A percentile compares a stretch with the other conserved stretches of the same genome.
Conservation (phyloP, 768 basidiomycete genomes). For the Dentipellis sp. region DNA sequence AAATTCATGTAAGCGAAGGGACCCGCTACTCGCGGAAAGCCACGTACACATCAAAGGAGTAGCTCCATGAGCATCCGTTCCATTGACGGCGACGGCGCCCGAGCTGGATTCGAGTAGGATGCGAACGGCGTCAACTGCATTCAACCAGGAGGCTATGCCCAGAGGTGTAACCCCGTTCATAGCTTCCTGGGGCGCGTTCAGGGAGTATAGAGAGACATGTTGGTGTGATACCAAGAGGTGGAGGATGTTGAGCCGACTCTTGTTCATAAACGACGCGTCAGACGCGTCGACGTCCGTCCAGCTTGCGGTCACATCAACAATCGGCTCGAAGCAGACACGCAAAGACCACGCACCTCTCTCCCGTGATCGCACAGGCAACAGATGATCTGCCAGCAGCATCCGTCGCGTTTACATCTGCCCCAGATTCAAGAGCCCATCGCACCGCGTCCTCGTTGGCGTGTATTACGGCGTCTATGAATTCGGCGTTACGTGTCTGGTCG, state of each 20-base stretch:
- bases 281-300: conserved; percentile 65
- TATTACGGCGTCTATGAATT: conserved; percentile 34
- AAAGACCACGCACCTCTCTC: conserved; percentile 46
- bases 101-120: conserved; percentile 54
- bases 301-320: conserved; percentile 24
- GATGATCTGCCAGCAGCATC: conserved; percentile 54
- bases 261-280: conserved; percentile 58
- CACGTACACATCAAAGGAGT: conserved; percentile 79
- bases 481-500: conserved; percentile 3
- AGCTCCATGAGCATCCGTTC: conserved; percentile 64
- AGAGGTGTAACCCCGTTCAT: conserved; percentile 72
- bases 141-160: conserved; percentile 73
- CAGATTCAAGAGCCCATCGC: conserved; percentile 40
- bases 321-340: not conserved
- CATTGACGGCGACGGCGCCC: conserved; percentile 61
- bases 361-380: conserved; percentile 62
- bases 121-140: conserved; percentile 49
- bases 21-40: conserved; percentile 6
- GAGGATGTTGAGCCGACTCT: conserved; percentile 47
- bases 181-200: conserved; percentile 65
- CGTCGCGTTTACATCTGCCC: conserved; percentile 61
- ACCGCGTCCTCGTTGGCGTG: conserved; percentile 48
- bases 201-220: conserved; percentile 53
- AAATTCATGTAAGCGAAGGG: not conserved
- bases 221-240: conserved; percentile 44